phyloP scores from a whole-genome alignment of 75 land plant species.

The Cunninghamia lanceolata region DNA sequence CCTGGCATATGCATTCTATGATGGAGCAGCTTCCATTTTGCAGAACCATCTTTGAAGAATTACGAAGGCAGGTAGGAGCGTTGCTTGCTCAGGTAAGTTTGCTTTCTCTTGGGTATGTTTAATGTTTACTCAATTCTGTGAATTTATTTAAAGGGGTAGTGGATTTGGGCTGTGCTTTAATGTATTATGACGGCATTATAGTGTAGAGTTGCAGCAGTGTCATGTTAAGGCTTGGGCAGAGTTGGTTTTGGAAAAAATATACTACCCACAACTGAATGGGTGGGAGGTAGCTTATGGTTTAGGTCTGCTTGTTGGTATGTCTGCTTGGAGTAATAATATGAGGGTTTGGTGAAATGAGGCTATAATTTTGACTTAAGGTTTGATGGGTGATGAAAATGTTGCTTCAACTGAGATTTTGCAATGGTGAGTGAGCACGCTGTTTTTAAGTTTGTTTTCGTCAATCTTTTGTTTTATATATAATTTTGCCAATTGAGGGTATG shows the following conservation, averaged over 20 bases:
- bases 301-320: neutral
- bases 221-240: neutral
- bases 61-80: neutral
- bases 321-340: no score
- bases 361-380: neutral
- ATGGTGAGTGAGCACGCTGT: no score
- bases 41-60: neutral
- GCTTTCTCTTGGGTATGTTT: neutral
- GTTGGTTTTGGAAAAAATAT: neutral
- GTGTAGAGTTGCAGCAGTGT: no score
- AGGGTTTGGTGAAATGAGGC: neutral
- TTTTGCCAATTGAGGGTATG: no score
- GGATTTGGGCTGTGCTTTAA: no score
- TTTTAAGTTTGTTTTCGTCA: no score
- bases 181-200: neutral
- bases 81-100: neutral
- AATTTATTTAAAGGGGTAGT: no score
- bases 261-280: no score
- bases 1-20: neutral
- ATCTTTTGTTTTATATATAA: no score
- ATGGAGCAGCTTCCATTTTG: neutral
- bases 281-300: neutral
- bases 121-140: neutral
- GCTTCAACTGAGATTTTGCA: no score
- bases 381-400: neutral